Conservation (phyloP, 2,329 filamentous ascomycete genomes). For the Elsinoe ampelina region DNA sequence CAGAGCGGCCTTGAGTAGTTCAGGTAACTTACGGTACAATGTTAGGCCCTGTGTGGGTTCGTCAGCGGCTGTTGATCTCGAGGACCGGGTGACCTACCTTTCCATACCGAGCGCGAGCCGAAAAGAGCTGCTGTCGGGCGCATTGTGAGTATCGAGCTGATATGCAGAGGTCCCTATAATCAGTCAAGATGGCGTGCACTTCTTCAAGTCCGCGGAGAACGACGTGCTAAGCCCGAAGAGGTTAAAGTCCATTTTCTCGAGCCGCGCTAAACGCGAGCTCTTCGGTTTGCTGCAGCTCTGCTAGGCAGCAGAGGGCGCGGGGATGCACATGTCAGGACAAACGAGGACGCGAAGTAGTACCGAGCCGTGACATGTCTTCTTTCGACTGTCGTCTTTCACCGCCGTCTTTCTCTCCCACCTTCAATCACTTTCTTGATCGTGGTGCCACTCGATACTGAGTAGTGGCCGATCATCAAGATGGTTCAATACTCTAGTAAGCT, state of each 20-base stretch:
- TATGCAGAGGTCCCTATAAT: background rate
- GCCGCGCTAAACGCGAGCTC: constrained; percentile 7
- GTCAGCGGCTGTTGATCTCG: background rate
- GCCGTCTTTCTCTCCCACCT: background rate
- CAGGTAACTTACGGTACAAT: constrained; percentile 54
- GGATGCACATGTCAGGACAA: background rate
- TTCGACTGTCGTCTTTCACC: background rate
- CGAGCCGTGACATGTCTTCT: constrained; percentile 2
- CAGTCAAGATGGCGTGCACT: background rate
- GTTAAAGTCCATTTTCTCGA: background rate
- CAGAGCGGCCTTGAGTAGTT: background rate
- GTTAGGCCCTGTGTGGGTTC: constrained; percentile 47
- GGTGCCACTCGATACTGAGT: constrained; percentile 17
- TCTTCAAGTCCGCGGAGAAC: background rate
- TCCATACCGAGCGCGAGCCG: constrained; percentile 74
- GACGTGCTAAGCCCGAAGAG: background rate
- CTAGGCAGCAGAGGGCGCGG: constrained; percentile 9
- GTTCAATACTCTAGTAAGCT: constrained; percentile 11
- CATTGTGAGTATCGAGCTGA: constrained; percentile 12
- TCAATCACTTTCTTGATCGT: background rate
- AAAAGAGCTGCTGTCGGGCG: constrained; percentile 40
- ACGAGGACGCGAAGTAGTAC: background rate
- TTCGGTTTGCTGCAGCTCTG: background rate
- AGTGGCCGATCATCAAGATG: constrained; percentile 6
- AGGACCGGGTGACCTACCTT: constrained; percentile 48